Conservation (phyloP, 2,329 filamentous ascomycete species). For the Lachnellula subtilissima region DNA sequence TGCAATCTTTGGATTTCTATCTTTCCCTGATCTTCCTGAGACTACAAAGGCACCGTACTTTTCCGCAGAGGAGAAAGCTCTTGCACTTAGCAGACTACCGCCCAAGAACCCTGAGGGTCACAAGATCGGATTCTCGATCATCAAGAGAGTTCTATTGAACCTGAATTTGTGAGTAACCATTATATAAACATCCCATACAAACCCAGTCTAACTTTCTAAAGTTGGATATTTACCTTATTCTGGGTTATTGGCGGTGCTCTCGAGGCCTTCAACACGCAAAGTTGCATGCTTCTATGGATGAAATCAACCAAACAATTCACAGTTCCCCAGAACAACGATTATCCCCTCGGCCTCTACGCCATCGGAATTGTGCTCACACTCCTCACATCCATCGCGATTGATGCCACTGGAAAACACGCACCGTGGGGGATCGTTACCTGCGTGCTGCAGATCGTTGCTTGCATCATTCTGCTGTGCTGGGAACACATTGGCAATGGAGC, state of each 20-base stretch:
- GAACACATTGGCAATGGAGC: no score
- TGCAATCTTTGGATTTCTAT: slow-evolving; percentile 23
- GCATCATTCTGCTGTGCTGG: neutral
- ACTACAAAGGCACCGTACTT: slow-evolving; percentile 36
- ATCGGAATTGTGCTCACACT: neutral
- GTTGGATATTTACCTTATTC: neutral
- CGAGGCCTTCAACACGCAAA: neutral
- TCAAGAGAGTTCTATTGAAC: no score
- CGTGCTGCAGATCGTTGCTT: neutral
- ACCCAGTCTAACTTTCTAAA: no score
- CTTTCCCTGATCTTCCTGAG: slow-evolving; percentile 33
- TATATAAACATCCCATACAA: no score
- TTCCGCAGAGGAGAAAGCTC: neutral
- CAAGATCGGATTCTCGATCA: neutral
- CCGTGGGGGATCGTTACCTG: neutral
- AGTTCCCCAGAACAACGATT: neutral
- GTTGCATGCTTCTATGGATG: neutral
- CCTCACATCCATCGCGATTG: neutral
- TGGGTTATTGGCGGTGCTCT: neutral
- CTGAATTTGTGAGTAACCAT: no score
- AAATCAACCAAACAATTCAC: neutral
- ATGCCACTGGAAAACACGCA: neutral
- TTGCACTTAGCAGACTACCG: neutral
- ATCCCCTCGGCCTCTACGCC: neutral
- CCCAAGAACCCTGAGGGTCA: neutral